These are phyloP conservation scores for Nothopassalora personata DNA, from an alignment of 2,329 filamentous ascomycete species.

Conservation along the genomic window DNA sequence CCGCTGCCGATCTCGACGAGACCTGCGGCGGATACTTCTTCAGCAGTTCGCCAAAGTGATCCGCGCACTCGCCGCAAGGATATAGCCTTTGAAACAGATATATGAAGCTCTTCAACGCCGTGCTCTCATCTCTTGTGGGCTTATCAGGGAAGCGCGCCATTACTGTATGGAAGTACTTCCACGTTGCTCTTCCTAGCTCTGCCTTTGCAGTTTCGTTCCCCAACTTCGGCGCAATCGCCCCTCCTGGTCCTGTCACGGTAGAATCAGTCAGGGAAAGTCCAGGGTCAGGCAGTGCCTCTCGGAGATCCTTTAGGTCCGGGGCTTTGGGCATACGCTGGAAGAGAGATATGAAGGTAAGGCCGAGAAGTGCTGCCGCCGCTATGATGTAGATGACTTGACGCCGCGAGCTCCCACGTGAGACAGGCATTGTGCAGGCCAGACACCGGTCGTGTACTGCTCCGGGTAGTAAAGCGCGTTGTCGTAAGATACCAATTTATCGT, in stretches of 20 bases:
- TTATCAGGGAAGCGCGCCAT: slow-evolving; percentile 62
- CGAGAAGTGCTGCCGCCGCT: not conserved
- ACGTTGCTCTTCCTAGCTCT: slow-evolving; percentile 59
- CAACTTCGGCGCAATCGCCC: slow-evolving; percentile 71
- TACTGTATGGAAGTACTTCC: slow-evolving; percentile 63
- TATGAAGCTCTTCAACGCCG: slow-evolving; percentile 55
- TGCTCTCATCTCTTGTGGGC: slow-evolving; percentile 55
- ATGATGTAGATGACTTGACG: not conserved
- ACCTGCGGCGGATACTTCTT: slow-evolving; percentile 61
- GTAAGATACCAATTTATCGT: not conserved
- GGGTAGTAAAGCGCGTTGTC: not conserved
- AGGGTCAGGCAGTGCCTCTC: not conserved
- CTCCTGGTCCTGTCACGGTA: slow-evolving; percentile 25
- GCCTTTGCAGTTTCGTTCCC: slow-evolving; percentile 76
- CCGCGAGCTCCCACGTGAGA: not conserved
- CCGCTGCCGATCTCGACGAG: slow-evolving; percentile 55
- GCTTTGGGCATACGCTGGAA: slow-evolving; percentile 3
- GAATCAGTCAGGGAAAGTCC: slow-evolving; percentile 4
- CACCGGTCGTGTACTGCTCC: not conserved
- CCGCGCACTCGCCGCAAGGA: slow-evolving; percentile 62
- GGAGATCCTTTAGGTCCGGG: not conserved
- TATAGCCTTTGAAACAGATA: slow-evolving; percentile 61
- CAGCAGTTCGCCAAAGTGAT: slow-evolving; percentile 57
- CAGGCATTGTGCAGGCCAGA: not conserved
- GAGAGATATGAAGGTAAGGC: slow-evolving; percentile 1